Percentiles rank a stretch among this genome's conserved stretches.
Conservation (phyloP, 2,329 filamentous ascomycete genomes). For the Pseudocercospora fuligena region DNA sequence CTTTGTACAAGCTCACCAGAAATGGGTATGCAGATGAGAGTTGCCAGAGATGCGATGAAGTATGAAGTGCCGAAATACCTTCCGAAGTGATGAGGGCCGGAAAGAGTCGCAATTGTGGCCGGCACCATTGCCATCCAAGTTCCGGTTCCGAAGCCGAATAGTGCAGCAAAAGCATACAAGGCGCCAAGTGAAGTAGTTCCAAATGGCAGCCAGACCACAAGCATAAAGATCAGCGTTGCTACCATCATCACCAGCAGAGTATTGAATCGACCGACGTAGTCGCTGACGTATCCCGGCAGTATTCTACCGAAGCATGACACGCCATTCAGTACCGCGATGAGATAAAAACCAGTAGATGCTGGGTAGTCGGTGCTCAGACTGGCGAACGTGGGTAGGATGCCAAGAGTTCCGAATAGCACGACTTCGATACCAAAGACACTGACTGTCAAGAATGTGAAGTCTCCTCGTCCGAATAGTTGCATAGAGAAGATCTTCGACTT, state of each 20-base stretch:
- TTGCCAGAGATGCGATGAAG: constrained; percentile 52
- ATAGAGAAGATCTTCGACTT: constrained; percentile 51
- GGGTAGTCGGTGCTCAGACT: constrained; percentile 42
- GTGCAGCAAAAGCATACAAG: constrained; percentile 51
- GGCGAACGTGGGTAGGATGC: constrained; percentile 54
- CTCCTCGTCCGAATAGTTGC: constrained; percentile 42
- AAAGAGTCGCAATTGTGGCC: constrained; percentile 55
- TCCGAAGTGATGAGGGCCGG: constrained; percentile 54
- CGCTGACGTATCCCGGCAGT: constrained; percentile 51
- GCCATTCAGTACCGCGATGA: constrained; percentile 52
- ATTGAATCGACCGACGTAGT: constrained; percentile 54
- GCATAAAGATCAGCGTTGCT: constrained; percentile 48
- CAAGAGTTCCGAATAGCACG: constrained; percentile 55
- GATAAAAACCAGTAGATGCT: constrained; percentile 46
- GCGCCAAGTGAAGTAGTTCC: constrained; percentile 45
- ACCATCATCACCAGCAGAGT: constrained; percentile 46
- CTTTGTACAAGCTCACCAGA: constrained; percentile 53
- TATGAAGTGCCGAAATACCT: constrained; percentile 56
- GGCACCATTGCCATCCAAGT: constrained; percentile 52
- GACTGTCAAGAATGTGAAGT: constrained; percentile 18
- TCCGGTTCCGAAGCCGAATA: constrained; percentile 58
- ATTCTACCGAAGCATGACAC: constrained; percentile 51
- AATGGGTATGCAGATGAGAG: constrained; percentile 53
- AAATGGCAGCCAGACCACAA: constrained; percentile 52
- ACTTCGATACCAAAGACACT: constrained; percentile 51